phyloP scores from a whole-genome alignment of 768 basidiomycete genomes.

The Mrakia frigida region DNA sequence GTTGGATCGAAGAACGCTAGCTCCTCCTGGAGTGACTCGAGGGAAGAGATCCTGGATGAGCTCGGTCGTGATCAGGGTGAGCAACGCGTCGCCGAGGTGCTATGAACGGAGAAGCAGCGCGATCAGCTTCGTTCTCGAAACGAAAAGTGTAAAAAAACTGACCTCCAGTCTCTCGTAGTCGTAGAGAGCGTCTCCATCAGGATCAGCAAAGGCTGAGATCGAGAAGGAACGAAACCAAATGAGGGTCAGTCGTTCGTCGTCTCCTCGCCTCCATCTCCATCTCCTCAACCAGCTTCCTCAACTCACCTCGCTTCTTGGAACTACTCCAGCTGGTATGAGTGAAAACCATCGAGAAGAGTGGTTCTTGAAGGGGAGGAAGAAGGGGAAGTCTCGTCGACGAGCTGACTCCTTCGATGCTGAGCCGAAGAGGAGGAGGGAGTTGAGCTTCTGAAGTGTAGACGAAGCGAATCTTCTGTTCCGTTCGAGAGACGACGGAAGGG shows the following conservation, averaged over 20 bases:
- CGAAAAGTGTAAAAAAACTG: no score
- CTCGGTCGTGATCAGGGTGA: background rate
- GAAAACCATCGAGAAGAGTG: background rate
- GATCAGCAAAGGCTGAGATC: background rate
- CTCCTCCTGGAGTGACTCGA: background rate
- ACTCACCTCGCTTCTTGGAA: no score
- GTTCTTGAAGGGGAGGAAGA: background rate
- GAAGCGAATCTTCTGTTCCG: background rate
- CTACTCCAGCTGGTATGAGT: background rate
- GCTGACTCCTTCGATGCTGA: background rate
- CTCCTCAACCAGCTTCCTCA: no score
- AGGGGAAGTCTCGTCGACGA: background rate
- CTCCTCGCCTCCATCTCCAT: no score
- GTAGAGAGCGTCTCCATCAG: background rate
- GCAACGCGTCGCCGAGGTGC: background rate
- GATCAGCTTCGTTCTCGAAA: no score
- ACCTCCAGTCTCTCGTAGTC: background rate
- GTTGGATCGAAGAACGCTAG: background rate
- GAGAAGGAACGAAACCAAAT: background rate
- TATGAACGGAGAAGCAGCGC: no score
- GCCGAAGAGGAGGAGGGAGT: background rate
- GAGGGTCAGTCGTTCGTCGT: background rate
- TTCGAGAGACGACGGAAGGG: background rate
- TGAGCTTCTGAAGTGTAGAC: background rate
- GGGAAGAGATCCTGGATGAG: background rate